Percentiles rank a stretch among this genome's conserved stretches.
phyloP scores from a whole-genome alignment of 2,329 filamentous ascomycete species.

The Coniochaeta sp. region DNA sequence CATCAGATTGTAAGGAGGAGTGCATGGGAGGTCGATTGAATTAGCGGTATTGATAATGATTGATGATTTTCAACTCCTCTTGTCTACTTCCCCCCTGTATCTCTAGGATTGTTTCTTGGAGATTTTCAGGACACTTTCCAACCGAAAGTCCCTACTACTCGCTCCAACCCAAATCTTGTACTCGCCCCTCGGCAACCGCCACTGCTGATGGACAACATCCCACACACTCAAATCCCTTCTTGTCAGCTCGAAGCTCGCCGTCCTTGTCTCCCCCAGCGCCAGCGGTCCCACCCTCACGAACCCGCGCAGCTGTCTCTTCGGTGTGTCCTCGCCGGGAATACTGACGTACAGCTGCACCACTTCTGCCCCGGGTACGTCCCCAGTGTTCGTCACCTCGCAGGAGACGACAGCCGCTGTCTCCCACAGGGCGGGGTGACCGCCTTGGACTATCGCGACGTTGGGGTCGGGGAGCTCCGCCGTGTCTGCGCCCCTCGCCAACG shows the following conservation, averaged over 20 bases:
- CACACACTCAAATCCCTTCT: slow-evolving; percentile 58
- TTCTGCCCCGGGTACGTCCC: slow-evolving; percentile 42
- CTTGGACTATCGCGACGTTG: slow-evolving; percentile 36
- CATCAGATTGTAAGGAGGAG: too few relatives aligned
- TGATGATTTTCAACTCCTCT: too few relatives aligned
- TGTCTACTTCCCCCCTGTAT: too few relatives aligned
- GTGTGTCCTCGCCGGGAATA: slow-evolving; percentile 48
- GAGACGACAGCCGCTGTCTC: slow-evolving; percentile 52
- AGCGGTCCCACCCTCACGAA: slow-evolving; percentile 51
- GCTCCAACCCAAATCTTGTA: slow-evolving; percentile 37
- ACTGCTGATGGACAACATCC: slow-evolving; percentile 53
- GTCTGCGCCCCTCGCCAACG: slow-evolving; percentile 22
- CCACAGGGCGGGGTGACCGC: slow-evolving; percentile 55
- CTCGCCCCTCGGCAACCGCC: slow-evolving; percentile 39
- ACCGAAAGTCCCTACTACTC: slow-evolving; percentile 34
- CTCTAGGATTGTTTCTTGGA: too few relatives aligned
- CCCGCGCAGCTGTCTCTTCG: slow-evolving; percentile 54
- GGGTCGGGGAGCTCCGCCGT: slow-evolving; percentile 34
- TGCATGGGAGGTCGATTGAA: too few relatives aligned
- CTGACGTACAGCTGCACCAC: slow-evolving; percentile 53
- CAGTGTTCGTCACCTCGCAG: slow-evolving; percentile 56
- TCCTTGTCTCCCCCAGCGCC: slow-evolving; percentile 33
- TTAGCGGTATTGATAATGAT: too few relatives aligned
- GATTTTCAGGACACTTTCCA: slow-evolving; percentile 10
- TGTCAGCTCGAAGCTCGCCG: slow-evolving; percentile 44